These are phyloP conservation scores for Septoria petroselini DNA, from an alignment of 2,329 filamentous ascomycete species.

Conservation along the genomic window DNA sequence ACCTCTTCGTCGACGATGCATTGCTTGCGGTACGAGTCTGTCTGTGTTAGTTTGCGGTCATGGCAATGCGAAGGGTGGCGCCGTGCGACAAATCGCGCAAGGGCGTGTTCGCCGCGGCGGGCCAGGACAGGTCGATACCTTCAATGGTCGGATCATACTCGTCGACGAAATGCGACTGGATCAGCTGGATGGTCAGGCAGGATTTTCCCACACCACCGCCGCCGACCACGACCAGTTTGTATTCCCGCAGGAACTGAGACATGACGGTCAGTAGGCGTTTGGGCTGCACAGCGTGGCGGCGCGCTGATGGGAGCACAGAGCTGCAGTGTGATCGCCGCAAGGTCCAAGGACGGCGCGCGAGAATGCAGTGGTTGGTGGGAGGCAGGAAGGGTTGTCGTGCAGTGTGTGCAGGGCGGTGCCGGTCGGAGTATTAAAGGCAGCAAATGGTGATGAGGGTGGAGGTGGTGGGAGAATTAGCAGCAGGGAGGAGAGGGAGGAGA, in stretches of 20 bases:
- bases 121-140: slow-evolving; percentile 57
- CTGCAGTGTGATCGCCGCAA: too few relatives aligned
- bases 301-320: slow-evolving; percentile 5
- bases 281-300: slow-evolving; percentile 2
- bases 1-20: slow-evolving; percentile 98
- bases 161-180: slow-evolving; percentile 90
- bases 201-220: slow-evolving; percentile 99
- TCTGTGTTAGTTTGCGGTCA: slow-evolving; percentile 25
- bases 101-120: neutral
- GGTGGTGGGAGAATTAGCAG: slow-evolving; percentile 10
- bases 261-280: slow-evolving; percentile 17
- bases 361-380: too few relatives aligned
- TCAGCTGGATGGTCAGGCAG: slow-evolving; percentile 89
- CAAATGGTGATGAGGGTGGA: too few relatives aligned
- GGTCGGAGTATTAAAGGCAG: too few relatives aligned
- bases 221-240: slow-evolving; percentile 80
- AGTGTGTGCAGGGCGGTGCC: slow-evolving; percentile 3
- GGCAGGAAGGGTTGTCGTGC: slow-evolving; percentile 7
- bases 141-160: slow-evolving; percentile 99
- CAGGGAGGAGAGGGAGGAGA: neutral
- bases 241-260: slow-evolving; percentile 52
- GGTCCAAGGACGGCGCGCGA: too few relatives aligned
- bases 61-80: neutral
- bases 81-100: neutral
- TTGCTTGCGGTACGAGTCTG: slow-evolving; percentile 99